Percentiles rank a stretch among this genome's conserved stretches.
These are phyloP conservation scores for Rauvolfia tetraphylla DNA, from an alignment of 257 asterid genomes.

Conservation along the genomic window DNA sequence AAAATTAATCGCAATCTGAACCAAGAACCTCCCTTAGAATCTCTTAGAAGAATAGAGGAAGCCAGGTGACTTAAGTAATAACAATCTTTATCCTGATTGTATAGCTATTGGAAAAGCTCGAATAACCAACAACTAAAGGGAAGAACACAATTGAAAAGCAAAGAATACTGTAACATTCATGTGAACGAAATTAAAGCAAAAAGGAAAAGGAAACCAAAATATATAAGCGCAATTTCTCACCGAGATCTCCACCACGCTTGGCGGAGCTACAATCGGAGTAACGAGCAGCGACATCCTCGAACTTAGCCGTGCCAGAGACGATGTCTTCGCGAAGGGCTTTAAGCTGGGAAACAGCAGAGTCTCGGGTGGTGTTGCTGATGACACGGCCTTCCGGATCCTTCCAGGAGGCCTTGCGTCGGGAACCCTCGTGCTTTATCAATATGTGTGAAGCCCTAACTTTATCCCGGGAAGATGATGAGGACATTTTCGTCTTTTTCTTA, in stretches of 20 bases:
- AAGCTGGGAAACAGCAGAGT: constrained; percentile 71
- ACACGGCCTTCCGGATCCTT: constrained; percentile 84
- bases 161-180: background rate
- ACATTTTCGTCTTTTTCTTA: constrained; percentile 58
- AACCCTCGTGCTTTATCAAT: constrained; percentile 89
- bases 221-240: constrained; percentile 32
- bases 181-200: background rate
- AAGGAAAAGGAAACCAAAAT: background rate
- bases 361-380: constrained; percentile 73
- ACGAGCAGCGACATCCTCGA: constrained; percentile 61
- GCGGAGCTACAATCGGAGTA: constrained; percentile 92
- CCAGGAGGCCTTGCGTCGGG: constrained; percentile 95
- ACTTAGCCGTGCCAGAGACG: constrained; percentile 62
- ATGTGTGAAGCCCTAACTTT: constrained; percentile 89
- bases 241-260: constrained; percentile 96
- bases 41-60: background rate
- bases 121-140: background rate
- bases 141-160: background rate
- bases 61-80: too few species aligned
- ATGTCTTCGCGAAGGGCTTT: constrained; percentile 56
- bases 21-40: background rate
- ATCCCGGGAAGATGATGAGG: constrained; percentile 50
- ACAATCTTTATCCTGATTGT: too few species aligned
- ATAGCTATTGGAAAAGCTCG: background rate
- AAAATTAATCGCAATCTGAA: too few species aligned